Conservation (phyloP, 768 basidiomycete genomes). For the Psilocybe sp. region DNA sequence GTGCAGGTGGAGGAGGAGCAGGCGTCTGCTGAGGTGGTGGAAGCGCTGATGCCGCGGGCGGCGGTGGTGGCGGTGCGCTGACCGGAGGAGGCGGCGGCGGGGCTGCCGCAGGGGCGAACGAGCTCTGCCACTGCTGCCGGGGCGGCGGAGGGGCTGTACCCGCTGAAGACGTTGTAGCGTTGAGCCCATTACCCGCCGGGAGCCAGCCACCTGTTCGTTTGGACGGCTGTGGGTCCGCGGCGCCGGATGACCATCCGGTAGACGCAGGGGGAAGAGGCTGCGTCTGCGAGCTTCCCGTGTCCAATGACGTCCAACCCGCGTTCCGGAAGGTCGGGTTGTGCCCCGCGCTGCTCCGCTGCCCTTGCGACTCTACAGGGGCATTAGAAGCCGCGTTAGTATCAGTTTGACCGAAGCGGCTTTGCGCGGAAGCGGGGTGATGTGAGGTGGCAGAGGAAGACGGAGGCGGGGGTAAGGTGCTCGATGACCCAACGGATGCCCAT, state of each 20-base stretch:
- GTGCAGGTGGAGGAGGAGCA: constrained; percentile 6
- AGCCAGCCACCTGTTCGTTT: neutral
- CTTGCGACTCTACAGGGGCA: too few relatives aligned
- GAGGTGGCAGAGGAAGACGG: constrained; percentile 2
- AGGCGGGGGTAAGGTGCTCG: constrained; percentile 3
- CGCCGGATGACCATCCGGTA: constrained; percentile 13
- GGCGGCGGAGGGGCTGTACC: constrained; percentile 5
- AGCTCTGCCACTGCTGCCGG: constrained; percentile 6
- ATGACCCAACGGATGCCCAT: constrained; percentile 45
- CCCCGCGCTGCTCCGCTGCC: neutral
- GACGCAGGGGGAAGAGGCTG: constrained; percentile 20
- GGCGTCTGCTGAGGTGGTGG: constrained; percentile 4
- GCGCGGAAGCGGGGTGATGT: neutral
- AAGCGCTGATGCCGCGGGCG: constrained; percentile 18
- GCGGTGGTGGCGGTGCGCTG: constrained; percentile 16
- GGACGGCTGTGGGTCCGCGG: neutral
- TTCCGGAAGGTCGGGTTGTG: constrained; percentile 31
- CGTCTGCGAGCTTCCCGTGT: constrained; percentile 38
- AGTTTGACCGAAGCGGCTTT: neutral
- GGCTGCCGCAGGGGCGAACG: constrained; percentile 18
- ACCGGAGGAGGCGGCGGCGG: constrained; percentile 15
- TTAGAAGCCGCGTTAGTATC: too few relatives aligned
- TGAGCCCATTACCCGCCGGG: constrained; percentile 1
- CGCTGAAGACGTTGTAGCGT: constrained; percentile 3
- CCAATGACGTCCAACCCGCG: constrained; percentile 68